phyloP scores from a whole-genome alignment of 2,329 filamentous ascomycete genomes.

The Lachnellula occidentalis region DNA sequence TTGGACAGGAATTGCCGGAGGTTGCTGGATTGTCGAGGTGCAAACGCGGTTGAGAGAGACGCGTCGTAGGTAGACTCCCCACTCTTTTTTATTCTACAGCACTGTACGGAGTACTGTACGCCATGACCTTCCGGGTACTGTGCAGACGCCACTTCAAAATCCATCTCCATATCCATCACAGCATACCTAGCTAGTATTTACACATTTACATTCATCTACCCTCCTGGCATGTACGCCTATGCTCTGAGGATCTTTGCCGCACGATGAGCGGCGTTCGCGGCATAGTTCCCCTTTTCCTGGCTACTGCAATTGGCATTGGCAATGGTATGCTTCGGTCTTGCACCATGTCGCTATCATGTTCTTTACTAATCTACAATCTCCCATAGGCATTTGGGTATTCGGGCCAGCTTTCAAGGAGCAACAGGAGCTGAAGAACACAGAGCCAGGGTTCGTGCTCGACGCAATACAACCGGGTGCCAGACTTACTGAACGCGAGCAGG shows the following conservation, averaged over 20 bases:
- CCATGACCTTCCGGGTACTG: too few relatives aligned
- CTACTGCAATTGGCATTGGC: conserved; percentile 25
- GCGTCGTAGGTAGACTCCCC: not conserved
- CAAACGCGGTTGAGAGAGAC: conserved; percentile 1
- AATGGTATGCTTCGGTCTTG: conserved; percentile 23
- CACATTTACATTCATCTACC: not conserved
- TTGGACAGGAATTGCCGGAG: not conserved
- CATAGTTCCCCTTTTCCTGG: conserved; percentile 25
- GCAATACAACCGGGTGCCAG: not conserved
- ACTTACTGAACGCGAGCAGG: conserved; percentile 13
- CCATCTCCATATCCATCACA: not conserved
- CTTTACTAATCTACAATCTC: not conserved
- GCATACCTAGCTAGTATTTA: not conserved
- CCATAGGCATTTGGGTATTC: conserved; percentile 27
- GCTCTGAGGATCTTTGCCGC: not conserved
- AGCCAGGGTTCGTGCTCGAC: conserved; percentile 13
- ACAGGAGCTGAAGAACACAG: conserved; percentile 16
- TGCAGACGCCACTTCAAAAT: not conserved
- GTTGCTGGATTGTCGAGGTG: not conserved
- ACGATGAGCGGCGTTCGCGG: conserved; percentile 27
- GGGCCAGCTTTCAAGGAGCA: conserved; percentile 29
- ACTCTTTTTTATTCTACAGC: not conserved
- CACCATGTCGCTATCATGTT: not conserved
- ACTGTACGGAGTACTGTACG: too few relatives aligned
- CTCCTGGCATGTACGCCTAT: not conserved